A percentile compares a stretch with the other conserved stretches of the same genome.
Conservation (phyloP, 2,329 filamentous ascomycete species). For the Fusarium redolens region DNA sequence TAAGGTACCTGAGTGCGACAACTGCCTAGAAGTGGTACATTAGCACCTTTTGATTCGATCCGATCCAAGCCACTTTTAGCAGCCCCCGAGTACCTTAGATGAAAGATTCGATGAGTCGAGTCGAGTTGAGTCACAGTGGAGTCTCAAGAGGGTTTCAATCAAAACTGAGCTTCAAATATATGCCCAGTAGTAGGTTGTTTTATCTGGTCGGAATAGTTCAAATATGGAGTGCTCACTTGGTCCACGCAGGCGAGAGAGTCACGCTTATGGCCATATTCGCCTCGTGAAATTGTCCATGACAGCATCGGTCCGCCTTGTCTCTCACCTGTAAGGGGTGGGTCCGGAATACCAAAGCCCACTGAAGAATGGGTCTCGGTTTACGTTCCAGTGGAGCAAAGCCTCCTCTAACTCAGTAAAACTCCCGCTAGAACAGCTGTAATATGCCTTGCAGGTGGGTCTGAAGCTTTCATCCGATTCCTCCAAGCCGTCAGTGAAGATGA, state of each 20-base stretch:
- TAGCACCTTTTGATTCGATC: slow-evolving; percentile 9
- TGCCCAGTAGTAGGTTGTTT: not conserved
- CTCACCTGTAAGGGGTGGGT: slow-evolving; percentile 28
- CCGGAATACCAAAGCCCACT: slow-evolving; percentile 3
- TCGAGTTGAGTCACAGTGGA: slow-evolving; percentile 25
- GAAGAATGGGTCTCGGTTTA: slow-evolving; percentile 23
- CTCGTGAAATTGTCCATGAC: slow-evolving; percentile 37
- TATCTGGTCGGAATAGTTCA: not conserved
- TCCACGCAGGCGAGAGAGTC: slow-evolving; percentile 31
- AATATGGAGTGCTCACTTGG: slow-evolving; percentile 25
- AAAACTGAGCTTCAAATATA: not conserved
- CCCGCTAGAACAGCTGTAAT: not conserved
- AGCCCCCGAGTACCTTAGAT: slow-evolving; percentile 9
- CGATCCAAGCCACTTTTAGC: slow-evolving; percentile 35
- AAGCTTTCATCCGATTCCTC: not conserved
- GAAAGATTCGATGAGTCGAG: not conserved
- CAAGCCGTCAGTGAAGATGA: not conserved
- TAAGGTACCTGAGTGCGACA: slow-evolving; percentile 36
- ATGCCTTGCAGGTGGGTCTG: slow-evolving; percentile 33
- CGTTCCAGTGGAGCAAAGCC: slow-evolving; percentile 24
- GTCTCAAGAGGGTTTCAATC: not conserved
- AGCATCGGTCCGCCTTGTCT: slow-evolving; percentile 28
- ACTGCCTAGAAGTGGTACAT: slow-evolving; percentile 34
- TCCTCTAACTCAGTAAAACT: not conserved
- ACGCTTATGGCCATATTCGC: slow-evolving; percentile 13